Base-by-base conservation (phyloP, 1,139 yeast species). In the Diutina catenulata region DNA sequence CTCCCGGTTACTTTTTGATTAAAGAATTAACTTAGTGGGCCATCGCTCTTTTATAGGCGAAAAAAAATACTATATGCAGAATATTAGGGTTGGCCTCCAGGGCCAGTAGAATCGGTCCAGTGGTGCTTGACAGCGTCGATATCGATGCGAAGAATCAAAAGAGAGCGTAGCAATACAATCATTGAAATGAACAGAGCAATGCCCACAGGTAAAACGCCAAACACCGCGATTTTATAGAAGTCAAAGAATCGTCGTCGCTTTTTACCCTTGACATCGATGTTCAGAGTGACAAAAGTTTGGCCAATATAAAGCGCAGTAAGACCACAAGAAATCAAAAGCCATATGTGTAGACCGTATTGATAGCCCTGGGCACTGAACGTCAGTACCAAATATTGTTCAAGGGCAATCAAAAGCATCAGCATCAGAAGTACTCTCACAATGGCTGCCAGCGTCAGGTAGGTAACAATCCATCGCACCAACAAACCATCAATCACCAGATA, bases 191-290 rank as follows among this genome's bases (percentile, higher is more conserved):
- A 91, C 49, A 96, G 84, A 3, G 98, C 96, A 43, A 91, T 51
- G 0, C 98, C 98, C 19, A 91, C 88, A 0, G 98, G 98, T 5
- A 91, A 95, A 39, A 91, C 97, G 1, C 97, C 96, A 63, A 84
- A 91, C 1, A 91, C 96, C 1, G 83, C 88, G 37, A 91, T 82
- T 48, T 83, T 86, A 56, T 87, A 82, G 42, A 80, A 65, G 51
- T 81, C 87, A 45, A 91, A 74, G 45, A 87, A 82, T 39, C 88
- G 60, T 33, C 72, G 68, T 24, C 67, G 52, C 41, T 56, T 49
- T 39, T 62, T 62, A 8, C 64, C 64, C 41, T 57, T 55, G 35
- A 81, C 61, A 39, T 81, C 83, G 43, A 88, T 56, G 54, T 91
- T 86, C 42, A 91, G 81, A 3, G 96, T 87, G 44, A 87, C 80